These are phyloP conservation scores for Ensete ventricosum DNA, from an alignment of 176 grass and related monocot genomes.

Conservation along the genomic window DNA sequence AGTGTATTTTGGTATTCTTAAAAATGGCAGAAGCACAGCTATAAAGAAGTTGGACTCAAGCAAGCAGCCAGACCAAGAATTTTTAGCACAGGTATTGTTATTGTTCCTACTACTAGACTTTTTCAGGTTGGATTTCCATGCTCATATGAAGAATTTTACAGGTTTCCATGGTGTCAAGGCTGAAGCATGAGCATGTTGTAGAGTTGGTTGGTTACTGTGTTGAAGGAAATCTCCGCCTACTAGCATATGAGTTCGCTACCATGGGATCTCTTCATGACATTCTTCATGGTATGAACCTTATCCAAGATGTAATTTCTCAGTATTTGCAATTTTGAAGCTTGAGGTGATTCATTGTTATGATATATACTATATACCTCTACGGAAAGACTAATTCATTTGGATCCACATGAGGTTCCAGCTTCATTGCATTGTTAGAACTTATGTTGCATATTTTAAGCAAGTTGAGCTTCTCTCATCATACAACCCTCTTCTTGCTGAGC, in stretches of 20 bases:
- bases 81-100: slow-evolving; percentile 14
- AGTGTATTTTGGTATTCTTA: slow-evolving; percentile 27
- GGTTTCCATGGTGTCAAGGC: slow-evolving; percentile 21
- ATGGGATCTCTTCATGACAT: slow-evolving; percentile 20
- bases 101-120: neutral
- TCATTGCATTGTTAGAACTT: no score
- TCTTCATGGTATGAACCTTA: slow-evolving; percentile 13
- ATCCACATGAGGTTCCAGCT: neutral
- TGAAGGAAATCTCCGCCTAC: slow-evolving; percentile 12
- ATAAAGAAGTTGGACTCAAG: slow-evolving; percentile 28
- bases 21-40: slow-evolving; percentile 14
- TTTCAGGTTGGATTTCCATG: neutral
- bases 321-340: neutral
- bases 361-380: neutral
- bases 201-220: slow-evolving; percentile 14
- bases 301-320: neutral
- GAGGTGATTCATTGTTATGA: neutral
- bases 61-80: slow-evolving; percentile 36
- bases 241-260: slow-evolving; percentile 17
- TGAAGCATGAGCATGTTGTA: slow-evolving; percentile 18
- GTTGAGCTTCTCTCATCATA: neutral
- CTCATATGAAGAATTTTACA: neutral
- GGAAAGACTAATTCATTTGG: neutral
- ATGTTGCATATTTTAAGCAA: no score
- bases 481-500: neutral